Percentiles rank a stretch among this genome's conserved stretches.
phyloP scores from a whole-genome alignment of 1,284 basidiomycete species.

The Bondarzewia mesenterica region DNA sequence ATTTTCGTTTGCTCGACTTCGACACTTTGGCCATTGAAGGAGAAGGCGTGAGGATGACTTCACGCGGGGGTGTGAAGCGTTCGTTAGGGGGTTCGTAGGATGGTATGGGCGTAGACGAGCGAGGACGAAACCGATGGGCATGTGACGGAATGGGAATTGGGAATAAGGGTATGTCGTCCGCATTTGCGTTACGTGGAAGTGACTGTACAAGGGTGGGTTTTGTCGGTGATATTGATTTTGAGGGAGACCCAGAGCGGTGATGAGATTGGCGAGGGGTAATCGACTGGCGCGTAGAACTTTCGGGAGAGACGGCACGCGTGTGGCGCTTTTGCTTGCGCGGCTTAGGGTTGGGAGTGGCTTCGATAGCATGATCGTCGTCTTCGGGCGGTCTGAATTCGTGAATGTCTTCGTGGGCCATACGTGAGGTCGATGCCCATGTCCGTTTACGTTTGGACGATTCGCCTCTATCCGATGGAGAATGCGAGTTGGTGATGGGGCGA shows the following conservation, averaged over 20 bases:
- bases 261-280: no score
- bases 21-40: slow-evolving; percentile 17
- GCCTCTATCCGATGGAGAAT: not conserved
- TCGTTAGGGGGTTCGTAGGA: slow-evolving; percentile 57
- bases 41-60: slow-evolving; percentile 41
- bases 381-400: not conserved
- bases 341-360: slow-evolving; percentile 51
- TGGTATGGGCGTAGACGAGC: slow-evolving; percentile 41
- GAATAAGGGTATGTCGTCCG: slow-evolving; percentile 31
- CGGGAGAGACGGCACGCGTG: slow-evolving; percentile 12
- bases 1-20: slow-evolving; percentile 30
- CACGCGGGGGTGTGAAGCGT: slow-evolving; percentile 61
- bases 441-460: not conserved
- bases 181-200: slow-evolving; percentile 37
- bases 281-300: slow-evolving; percentile 23
- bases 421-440: not conserved
- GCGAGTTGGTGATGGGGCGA: not conserved
- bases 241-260: slow-evolving; percentile 13
- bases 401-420: not conserved
- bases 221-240: slow-evolving; percentile 17
- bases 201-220: slow-evolving; percentile 28
- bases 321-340: slow-evolving; percentile 43
- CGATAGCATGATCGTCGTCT: not conserved
- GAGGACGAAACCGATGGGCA: slow-evolving; percentile 17
- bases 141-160: slow-evolving; percentile 26